Evolutionary conservation across 2,329 filamentous ascomycete species (phyloP).

Genomic region (Furcasterigmium furcatum): DNA sequence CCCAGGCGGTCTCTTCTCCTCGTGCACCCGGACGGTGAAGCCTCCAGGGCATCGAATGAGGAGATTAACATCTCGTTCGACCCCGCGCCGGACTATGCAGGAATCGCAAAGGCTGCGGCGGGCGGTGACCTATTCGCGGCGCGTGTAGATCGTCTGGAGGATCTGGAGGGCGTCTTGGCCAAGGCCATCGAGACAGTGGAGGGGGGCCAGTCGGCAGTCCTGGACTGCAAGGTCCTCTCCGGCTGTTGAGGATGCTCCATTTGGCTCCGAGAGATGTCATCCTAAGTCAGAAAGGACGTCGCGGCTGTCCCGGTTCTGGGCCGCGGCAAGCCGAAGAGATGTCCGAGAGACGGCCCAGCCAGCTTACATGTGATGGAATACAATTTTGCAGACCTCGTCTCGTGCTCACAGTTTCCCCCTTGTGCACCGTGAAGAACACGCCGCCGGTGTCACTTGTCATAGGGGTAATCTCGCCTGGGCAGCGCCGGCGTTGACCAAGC

Average conservation of each 20-base stretch:
- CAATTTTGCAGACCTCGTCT: too few species aligned
- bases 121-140: conserved; percentile 47
- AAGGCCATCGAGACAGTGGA: conserved; percentile 48
- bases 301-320: too few species aligned
- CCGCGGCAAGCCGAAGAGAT: too few species aligned
- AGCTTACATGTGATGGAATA: too few species aligned
- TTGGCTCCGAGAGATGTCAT: too few species aligned
- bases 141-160: conserved; percentile 39
- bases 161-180: conserved; percentile 43
- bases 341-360: too few species aligned
- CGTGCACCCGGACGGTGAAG: conserved; percentile 39
- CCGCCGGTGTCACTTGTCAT: too few species aligned
- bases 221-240: conserved; percentile 48
- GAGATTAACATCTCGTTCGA: conserved; percentile 44
- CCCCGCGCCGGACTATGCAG: conserved; percentile 38
- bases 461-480: too few species aligned
- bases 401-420: too few species aligned
- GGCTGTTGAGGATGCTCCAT: conserved; percentile 36
- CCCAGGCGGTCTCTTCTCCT: conserved; percentile 37
- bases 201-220: conserved; percentile 46
- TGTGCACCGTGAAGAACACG: too few species aligned
- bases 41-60: conserved; percentile 36
- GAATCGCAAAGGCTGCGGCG: conserved; percentile 22
- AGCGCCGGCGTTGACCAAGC: background rate
- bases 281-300: too few species aligned